Evolutionary conservation across 805 yeast genomes (phyloP).

Genomic region (Nakazawaea siamensis): DNA sequence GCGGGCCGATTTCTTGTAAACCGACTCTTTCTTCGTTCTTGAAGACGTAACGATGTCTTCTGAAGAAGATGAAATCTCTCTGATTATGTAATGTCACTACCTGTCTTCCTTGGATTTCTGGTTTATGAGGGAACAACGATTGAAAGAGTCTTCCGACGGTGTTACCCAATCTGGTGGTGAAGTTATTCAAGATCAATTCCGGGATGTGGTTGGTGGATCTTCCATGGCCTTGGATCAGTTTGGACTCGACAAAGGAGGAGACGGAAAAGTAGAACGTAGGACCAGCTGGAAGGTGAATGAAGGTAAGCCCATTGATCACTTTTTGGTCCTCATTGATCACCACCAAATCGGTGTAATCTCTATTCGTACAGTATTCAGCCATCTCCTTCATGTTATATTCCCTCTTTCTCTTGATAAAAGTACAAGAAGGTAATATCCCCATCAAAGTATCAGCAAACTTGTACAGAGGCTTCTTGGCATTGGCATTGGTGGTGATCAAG

Average conservation of each 20-base stretch:
- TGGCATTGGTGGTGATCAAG: constrained; percentile 79
- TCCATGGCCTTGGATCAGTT: constrained; percentile 81
- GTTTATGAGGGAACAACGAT: constrained; percentile 84
- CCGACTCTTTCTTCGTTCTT: constrained; percentile 89
- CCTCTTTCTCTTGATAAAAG: constrained; percentile 80
- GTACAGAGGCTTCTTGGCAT: constrained; percentile 80
- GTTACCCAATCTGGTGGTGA: constrained; percentile 85
- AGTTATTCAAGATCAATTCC: constrained; percentile 85
- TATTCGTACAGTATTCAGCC: constrained; percentile 69
- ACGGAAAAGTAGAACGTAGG: constrained; percentile 91
- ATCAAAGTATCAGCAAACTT: constrained; percentile 82
- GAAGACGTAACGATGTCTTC: constrained; percentile 91
- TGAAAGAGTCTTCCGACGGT: constrained; percentile 91
- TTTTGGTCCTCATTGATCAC: constrained; percentile 94
- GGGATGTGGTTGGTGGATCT: constrained; percentile 86
- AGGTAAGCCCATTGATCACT: constrained; percentile 83
- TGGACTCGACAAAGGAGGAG: constrained; percentile 66
- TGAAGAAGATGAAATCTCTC: constrained; percentile 88
- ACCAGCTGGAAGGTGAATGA: constrained; percentile 90
- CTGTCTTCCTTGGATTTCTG: constrained; percentile 93
- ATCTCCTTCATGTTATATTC: constrained; percentile 83
- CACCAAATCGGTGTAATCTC: constrained; percentile 82
- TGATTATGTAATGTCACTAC: constrained; percentile 95
- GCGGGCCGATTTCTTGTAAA: constrained; percentile 93
- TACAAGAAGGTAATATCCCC: constrained; percentile 78